Base-by-base conservation (phyloP, 192 early-diverging fungal species). In the Dimargaris cristalligena region DNA sequence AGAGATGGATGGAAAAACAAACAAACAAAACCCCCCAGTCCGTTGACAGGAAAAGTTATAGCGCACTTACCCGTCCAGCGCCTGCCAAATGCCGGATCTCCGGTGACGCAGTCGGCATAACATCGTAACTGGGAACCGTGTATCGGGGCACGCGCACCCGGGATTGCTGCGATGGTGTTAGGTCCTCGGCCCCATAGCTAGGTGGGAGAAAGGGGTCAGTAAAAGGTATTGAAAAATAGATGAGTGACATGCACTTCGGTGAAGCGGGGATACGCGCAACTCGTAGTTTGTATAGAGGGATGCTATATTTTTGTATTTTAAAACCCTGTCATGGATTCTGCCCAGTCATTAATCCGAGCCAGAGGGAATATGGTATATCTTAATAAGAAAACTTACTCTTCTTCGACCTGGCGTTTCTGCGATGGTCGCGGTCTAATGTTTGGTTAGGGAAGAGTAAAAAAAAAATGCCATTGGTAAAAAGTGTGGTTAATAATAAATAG, bases 41-140 rank as follows among this genome's bases (percentile, higher is more conserved):
- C n/a, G n/a, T n/a, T n/a, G n/a, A n/a, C n/a, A n/a, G n/a, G n/a
- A n/a, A n/a, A n/a, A n/a, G n/a, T n/a, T n/a, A n/a, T n/a, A n/a
- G n/a, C n/a, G n/a, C n/a, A n/a, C n/a, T n/a, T n/a, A n/a, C n/a
- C 10, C 46, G 33, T 0, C 10, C 30, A 2, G 0, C 6, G 58
- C 9, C 29, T 11, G 26, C 14, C 29, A 44, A 9, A 16, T 38
- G 54, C 18, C 14, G 49, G 65, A 68, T 66, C 60, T 38, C 62
- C 62, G 48, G 66, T 60, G 47, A 64, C 50, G 48, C 66, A 66
- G 29, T 63, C 61, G 59, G 65, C 68, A 65, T 71, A 63, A 58
- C 45, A 65, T 16, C 59, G 32, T 35, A 71, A 25, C 1, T 63
- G 57, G 6, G 70, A 68, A 41, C 65, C 62, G 14, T 61, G 66